phyloP scores from a whole-genome alignment of 2,329 filamentous ascomycete species.

The Tympanopsis confertula region DNA sequence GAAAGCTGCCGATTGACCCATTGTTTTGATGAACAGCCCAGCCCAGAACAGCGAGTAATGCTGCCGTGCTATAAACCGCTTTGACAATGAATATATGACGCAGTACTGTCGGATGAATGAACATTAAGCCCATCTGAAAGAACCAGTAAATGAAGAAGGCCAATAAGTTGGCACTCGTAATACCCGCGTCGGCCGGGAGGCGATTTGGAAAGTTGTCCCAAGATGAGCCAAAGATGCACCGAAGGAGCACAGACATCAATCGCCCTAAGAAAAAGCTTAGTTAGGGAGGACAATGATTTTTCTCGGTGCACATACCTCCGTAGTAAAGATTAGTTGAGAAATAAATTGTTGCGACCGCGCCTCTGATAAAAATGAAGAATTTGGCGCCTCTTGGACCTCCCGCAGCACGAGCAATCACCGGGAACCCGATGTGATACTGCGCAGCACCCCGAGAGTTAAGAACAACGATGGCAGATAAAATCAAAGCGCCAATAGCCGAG shows the following conservation, averaged over 20 bases:
- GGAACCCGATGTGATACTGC: slow-evolving; percentile 21
- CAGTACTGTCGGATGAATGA: slow-evolving; percentile 35
- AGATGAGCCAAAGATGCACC: slow-evolving; percentile 21
- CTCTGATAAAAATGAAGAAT: slow-evolving; percentile 22
- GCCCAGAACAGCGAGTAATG: slow-evolving; percentile 24
- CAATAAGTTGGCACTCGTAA: slow-evolving; percentile 35
- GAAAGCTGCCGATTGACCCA: slow-evolving; percentile 12
- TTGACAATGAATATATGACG: slow-evolving; percentile 32
- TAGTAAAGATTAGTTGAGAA: slow-evolving; percentile 22
- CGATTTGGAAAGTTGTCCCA: slow-evolving; percentile 31
- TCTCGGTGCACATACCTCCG: slow-evolving; percentile 15
- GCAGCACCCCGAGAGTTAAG: slow-evolving; percentile 19
- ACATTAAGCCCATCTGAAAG: slow-evolving; percentile 31
- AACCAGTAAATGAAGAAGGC: slow-evolving; percentile 44
- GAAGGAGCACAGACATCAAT: slow-evolving; percentile 18
- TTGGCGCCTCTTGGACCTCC: slow-evolving; percentile 22
- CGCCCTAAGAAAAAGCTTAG: neutral
- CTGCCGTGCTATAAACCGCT: slow-evolving; percentile 30
- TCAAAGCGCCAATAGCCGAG: slow-evolving; percentile 14
- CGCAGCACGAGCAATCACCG: slow-evolving; percentile 17
- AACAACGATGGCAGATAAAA: slow-evolving; percentile 17
- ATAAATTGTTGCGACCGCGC: slow-evolving; percentile 23
- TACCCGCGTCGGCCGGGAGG: slow-evolving; percentile 31
- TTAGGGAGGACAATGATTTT: neutral
- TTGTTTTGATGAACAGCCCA: slow-evolving; percentile 39